Base-by-base conservation (phyloP, 306 rosid genomes). In the Notholithocarpus densiflorus region DNA sequence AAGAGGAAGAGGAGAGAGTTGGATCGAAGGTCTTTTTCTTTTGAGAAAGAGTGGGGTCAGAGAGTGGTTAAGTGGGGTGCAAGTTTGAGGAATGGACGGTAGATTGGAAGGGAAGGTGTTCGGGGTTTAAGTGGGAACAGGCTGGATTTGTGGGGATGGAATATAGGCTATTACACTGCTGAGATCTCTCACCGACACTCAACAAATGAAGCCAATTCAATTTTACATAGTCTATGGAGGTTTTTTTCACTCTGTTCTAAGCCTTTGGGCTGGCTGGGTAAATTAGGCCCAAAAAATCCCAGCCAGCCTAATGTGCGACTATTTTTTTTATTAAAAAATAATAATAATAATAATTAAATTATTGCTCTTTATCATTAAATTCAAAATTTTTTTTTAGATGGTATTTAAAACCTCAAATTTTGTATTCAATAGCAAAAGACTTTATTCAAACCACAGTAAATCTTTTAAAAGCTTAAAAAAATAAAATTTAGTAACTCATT, bases 1-100 rank as follows among this genome's bases (percentile, higher is more conserved):
- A 5, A 60, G 6, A 45, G 64, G 76, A 68, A 23, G 34, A 32
- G 4, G 13, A 55, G 43, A 26, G 56, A 1, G 81, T 75, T 40
- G 24, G 91, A 43, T 68, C 72, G 78, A 15, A 45, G 20, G 88
- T 88, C 88, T 27, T 51, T 81, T 73, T 83, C 86, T 60, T 11
- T 40, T 2, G 68, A 29, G 59, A 19, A 13, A 4, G 26, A 32
- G 68, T 24, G 26, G 71, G 43, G 64, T 52, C 34, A 6, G 5
- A 23, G 3, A 10, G 3, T 37, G 48, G 74, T 79, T 82, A 87
- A 71, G 59, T 24, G 5, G 20, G 40, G 71, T 62, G 77, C 83
- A 65, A 40, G 81, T 80, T 74, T 12, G 29, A 2, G 60, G 43
- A 5, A 0, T 23, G 32, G 73, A 73, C 77, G 80, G 80, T 68